These are phyloP conservation scores for Eucalyptus marginata DNA, from an alignment of 345 rosid genomes.

Conservation along the genomic window DNA sequence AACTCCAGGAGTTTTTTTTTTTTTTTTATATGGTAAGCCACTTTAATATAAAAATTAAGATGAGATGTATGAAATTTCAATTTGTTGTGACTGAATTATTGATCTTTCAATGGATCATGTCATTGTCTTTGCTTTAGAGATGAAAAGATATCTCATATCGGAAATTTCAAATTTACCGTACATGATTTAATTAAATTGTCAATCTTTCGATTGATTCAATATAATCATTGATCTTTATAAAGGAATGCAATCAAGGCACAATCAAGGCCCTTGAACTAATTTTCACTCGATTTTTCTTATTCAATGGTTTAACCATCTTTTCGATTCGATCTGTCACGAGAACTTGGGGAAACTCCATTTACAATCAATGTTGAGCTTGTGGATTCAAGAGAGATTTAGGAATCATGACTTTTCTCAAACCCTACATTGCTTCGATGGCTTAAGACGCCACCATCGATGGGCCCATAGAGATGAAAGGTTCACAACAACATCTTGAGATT, in stretches of 20 bases:
- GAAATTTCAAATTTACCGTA: accelerated
- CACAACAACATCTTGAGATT: accelerated
- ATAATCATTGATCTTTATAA: accelerated
- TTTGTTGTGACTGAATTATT: accelerated
- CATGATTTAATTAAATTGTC: accelerated
- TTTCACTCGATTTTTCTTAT: accelerated
- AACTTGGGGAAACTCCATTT: neutral
- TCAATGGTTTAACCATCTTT: accelerated
- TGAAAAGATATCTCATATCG: accelerated
- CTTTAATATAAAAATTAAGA: neutral
- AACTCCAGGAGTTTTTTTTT: neutral
- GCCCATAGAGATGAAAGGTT: neutral
- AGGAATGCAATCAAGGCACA: accelerated
- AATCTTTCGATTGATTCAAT: accelerated
- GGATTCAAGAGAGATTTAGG: accelerated
- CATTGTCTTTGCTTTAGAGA: accelerated
- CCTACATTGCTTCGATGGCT: accelerated
- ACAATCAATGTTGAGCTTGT: accelerated
- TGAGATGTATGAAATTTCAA: neutral
- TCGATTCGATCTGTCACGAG: accelerated
- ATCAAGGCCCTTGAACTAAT: accelerated
- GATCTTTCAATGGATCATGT: neutral
- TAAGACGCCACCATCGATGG: accelerated
- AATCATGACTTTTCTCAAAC: accelerated
- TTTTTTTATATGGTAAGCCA: too few relatives aligned